Conservation (phyloP, 768 basidiomycete species). For the Hemileccinum impolitum region DNA sequence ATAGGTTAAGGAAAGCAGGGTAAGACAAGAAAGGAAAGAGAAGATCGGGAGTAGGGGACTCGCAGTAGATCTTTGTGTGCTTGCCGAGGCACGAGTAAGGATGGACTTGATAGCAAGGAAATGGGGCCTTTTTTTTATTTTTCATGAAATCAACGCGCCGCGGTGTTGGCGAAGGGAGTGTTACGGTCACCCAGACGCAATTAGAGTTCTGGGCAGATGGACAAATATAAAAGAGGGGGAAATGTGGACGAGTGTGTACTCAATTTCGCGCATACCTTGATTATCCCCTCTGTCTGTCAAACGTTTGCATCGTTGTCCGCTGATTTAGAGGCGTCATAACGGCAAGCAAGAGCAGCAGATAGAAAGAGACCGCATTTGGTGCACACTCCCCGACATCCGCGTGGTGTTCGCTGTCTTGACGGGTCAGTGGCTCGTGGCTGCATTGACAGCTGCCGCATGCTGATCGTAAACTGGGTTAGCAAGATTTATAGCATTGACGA, state of each 20-base stretch:
- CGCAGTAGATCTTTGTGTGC: conserved; percentile 21
- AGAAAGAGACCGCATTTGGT: too few species aligned
- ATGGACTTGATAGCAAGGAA: conserved; percentile 27
- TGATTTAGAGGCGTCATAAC: too few species aligned
- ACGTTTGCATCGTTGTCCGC: too few species aligned
- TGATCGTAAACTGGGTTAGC: conserved; percentile 15
- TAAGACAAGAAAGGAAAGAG: conserved; percentile 31
- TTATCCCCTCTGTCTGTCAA: not conserved
- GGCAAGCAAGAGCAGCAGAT: too few species aligned
- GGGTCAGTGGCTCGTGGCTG: not conserved
- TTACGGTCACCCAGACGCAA: conserved; percentile 21
- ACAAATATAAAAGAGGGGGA: conserved; percentile 28
- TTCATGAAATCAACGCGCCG: conserved; percentile 27
- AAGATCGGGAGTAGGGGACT: conserved; percentile 16
- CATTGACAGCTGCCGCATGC: conserved; percentile 11
- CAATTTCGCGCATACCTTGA: conserved; percentile 13
- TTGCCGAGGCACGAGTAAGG: conserved; percentile 29
- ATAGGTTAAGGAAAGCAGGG: conserved; percentile 36
- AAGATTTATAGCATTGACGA: not conserved
- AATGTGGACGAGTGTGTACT: conserved; percentile 12
- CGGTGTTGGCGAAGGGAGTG: conserved; percentile 26
- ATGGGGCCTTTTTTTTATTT: conserved; percentile 29
- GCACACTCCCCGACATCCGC: too few species aligned
- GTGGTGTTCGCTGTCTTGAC: too few species aligned
- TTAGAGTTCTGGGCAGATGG: conserved; percentile 30